These are phyloP conservation scores for Fusarium floridanum DNA, from an alignment of 2,329 filamentous ascomycete genomes.

Conservation along the genomic window DNA sequence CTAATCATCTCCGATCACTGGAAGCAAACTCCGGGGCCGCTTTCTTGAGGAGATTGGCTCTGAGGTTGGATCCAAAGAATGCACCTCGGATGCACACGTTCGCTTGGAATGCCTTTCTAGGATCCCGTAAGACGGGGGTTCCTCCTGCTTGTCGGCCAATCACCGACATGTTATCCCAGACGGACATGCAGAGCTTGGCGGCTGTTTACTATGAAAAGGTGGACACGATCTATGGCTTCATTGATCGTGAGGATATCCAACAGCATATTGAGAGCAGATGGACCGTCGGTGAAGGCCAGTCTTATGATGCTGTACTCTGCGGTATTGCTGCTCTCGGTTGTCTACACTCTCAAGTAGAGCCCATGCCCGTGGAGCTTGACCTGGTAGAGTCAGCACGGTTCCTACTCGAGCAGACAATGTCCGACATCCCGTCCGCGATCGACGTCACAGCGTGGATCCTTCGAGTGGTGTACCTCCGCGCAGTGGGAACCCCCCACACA, in stretches of 20 bases:
- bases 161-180: conserved; percentile 60
- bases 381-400: conserved; percentile 60
- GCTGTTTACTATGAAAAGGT: conserved; percentile 66
- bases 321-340: conserved; percentile 68
- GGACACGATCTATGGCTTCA: conserved; percentile 66
- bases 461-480: conserved; percentile 65
- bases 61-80: conserved; percentile 65
- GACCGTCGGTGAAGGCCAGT: conserved; percentile 41
- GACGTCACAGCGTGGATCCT: conserved; percentile 66
- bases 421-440: conserved; percentile 50
- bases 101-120: conserved; percentile 63
- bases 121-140: conserved; percentile 41
- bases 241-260: conserved; percentile 51
- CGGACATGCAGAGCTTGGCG: conserved; percentile 61
- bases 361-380: conserved; percentile 57
- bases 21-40: conserved; percentile 70
- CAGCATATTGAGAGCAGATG: conserved; percentile 50
- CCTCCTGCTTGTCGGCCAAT: conserved; percentile 52
- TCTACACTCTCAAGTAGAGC: conserved; percentile 61
- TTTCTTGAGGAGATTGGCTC: conserved; percentile 65
- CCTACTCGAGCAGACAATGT: conserved; percentile 58
- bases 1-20: conserved; percentile 55
- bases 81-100: conserved; percentile 67
- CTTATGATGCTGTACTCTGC: conserved; percentile 58
- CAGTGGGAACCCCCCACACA: conserved; percentile 65